Evolutionary conservation across 2,329 filamentous ascomycete species (phyloP), one percentile per base, ranked within the genome.

Genomic region (Alternaria incomplexa): DNA sequence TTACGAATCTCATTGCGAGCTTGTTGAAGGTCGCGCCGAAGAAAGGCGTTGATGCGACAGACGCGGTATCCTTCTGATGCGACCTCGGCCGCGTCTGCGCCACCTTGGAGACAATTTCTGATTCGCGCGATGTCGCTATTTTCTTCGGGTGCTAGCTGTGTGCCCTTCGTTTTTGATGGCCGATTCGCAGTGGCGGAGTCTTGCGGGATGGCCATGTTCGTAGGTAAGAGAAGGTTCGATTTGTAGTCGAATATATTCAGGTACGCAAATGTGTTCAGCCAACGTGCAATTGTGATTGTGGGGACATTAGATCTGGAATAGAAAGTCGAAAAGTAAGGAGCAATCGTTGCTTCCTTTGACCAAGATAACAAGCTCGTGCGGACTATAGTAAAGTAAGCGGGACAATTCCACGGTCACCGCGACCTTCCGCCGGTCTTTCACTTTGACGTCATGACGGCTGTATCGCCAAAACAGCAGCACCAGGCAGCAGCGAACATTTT

Each of bases 51-150:
- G 48, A 62, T 28, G 30, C 55, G 55, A 36, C 60, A 58, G 22
- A 58, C 22, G 12, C 60, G 55, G 36, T 58, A 58, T 11, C 55
- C 60, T 55, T 62, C 60, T 11, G 52, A 43, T 5, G 55, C 55
- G 23, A 62, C 43, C 30, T 62, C 44, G 15, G 32, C 15, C 4
- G 23, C 22, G 6, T 44, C 22, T 6, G 55, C 40, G 23, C 17
- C 50, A 43, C 44, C 44, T 8, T 58, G 44, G 28, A 62, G 12
- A 17, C 60, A 50, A 23, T 30, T 30, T 13, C 40, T 55, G 28
- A 58, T 55, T 13, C 44, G 60, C 12, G 28, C 48, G 13, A 30
- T 46, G 22, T 62, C 60, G 36, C 36, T 40, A 25, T 58, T 55
- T 30, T 58, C 40, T 28, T 46, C 26, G 15, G 9, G 26, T 22